Conservation (phyloP, 805 yeast species). For the Myxozyma kluyveri region DNA sequence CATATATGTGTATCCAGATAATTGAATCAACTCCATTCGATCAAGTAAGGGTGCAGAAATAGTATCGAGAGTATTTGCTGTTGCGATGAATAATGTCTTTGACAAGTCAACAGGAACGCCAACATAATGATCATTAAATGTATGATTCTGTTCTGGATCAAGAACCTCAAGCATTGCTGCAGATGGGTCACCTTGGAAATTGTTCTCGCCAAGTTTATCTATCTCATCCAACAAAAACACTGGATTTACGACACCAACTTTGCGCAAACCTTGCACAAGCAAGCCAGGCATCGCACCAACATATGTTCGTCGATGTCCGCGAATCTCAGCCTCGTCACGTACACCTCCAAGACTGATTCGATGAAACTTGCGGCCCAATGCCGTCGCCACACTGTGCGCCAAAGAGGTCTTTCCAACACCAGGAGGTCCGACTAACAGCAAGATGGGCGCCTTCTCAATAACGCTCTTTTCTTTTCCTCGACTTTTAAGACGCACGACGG, state of each 20-base stretch:
- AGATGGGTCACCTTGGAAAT: slow-evolving; percentile 77
- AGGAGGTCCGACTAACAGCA: slow-evolving; percentile 85
- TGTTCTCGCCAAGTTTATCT: slow-evolving; percentile 68
- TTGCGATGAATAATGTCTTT: slow-evolving; percentile 76
- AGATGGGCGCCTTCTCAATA: slow-evolving; percentile 57
- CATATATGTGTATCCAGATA: slow-evolving; percentile 73
- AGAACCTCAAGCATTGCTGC: slow-evolving; percentile 85
- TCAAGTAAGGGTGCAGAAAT: slow-evolving; percentile 76
- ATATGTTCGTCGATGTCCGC: slow-evolving; percentile 88
- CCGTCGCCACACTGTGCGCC: slow-evolving; percentile 74
- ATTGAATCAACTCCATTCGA: slow-evolving; percentile 76
- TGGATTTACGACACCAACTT: slow-evolving; percentile 75
- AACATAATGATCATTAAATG: slow-evolving; percentile 76
- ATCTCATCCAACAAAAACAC: slow-evolving; percentile 81
- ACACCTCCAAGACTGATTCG: slow-evolving; percentile 83
- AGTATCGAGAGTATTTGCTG: slow-evolving; percentile 73
- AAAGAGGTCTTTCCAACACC: slow-evolving; percentile 91
- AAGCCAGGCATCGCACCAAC: slow-evolving; percentile 92
- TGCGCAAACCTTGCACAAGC: slow-evolving; percentile 70
- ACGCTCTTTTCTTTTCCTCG: slow-evolving; percentile 20
- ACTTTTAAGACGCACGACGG: slow-evolving; percentile 62
- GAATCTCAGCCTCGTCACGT: slow-evolving; percentile 81
- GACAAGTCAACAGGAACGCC: slow-evolving; percentile 76
- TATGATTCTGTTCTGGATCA: slow-evolving; percentile 82
- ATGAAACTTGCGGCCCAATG: slow-evolving; percentile 72